These are phyloP conservation scores for Penicillium capsulatum DNA, from an alignment of 2,329 filamentous ascomycete species.

Conservation along the genomic window DNA sequence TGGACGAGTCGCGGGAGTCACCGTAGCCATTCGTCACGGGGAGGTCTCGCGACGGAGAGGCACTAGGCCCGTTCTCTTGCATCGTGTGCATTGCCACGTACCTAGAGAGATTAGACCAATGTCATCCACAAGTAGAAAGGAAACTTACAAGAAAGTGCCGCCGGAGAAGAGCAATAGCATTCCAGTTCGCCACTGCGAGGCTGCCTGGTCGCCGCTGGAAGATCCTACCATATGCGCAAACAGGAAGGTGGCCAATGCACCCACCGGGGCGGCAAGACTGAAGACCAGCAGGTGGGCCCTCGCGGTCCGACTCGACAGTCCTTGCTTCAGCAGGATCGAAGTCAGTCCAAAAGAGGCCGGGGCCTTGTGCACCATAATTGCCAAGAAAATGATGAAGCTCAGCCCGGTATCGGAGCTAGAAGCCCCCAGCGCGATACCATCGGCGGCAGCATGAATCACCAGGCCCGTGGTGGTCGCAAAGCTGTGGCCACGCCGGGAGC, in stretches of 20 bases:
- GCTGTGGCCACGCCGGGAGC: constrained; percentile 45
- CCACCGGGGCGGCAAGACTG: constrained; percentile 81
- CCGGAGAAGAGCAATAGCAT: constrained; percentile 92
- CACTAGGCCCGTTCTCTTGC: constrained; percentile 61
- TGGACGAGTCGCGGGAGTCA: constrained; percentile 35
- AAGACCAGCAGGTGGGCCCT: constrained; percentile 84
- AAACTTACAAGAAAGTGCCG: constrained; percentile 84
- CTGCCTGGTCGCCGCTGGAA: constrained; percentile 50
- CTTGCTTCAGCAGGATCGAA: constrained; percentile 83
- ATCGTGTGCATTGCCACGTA: constrained; percentile 99
- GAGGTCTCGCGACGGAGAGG: constrained; percentile 27
- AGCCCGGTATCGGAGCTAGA: constrained; percentile 75
- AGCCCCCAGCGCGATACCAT: constrained; percentile 92
- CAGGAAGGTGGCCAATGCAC: constrained; percentile 78
- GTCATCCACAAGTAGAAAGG: constrained; percentile 1
- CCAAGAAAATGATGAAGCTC: constrained; percentile 87
- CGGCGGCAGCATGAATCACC: constrained; percentile 92
- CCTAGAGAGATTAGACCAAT: constrained; percentile 44
- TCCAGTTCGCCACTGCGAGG: constrained; percentile 81
- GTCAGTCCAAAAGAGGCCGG: constrained; percentile 93
- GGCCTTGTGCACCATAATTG: constrained; percentile 96
- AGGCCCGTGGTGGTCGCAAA: constrained; percentile 86
- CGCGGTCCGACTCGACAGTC: constrained; percentile 78
- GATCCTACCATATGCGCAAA: constrained; percentile 66
- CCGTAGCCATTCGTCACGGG: constrained; percentile 43